These are phyloP conservation scores for Aspergillus quadricinctus DNA, from an alignment of 2,329 filamentous ascomycete genomes.

Conservation along the genomic window DNA sequence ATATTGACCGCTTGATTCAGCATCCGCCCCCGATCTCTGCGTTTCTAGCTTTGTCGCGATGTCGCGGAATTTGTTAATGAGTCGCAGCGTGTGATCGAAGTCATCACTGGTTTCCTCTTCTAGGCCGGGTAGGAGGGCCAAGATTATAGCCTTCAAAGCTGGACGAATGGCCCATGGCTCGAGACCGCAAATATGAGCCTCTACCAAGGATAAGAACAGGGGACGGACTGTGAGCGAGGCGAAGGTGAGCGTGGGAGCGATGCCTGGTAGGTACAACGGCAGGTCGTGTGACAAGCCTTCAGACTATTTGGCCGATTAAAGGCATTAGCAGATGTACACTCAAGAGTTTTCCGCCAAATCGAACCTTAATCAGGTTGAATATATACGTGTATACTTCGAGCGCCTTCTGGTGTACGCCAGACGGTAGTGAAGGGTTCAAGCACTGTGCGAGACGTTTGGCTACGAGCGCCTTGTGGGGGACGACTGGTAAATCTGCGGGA, in stretches of 20 bases:
- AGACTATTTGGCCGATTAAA: conserved; percentile 35
- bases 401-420: conserved; percentile 95
- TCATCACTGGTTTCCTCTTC: conserved; percentile 98
- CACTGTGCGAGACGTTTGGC: conserved; percentile 93
- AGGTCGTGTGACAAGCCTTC: conserved; percentile 78
- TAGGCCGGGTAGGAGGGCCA: conserved; percentile 83
- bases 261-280: conserved; percentile 80
- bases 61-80: conserved; percentile 73
- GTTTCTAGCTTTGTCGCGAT: conserved; percentile 52
- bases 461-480: conserved; percentile 78
- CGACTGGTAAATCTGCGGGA: conserved; percentile 63
- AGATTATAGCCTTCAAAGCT: conserved; percentile 81
- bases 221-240: conserved; percentile 88
- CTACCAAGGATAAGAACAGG: conserved; percentile 77
- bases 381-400: conserved; percentile 90
- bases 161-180: conserved; percentile 70
- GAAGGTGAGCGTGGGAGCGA: conserved; percentile 86
- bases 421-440: conserved; percentile 85
- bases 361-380: conserved; percentile 75
- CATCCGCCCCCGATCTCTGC: conserved; percentile 46
- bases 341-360: conserved; percentile 11
- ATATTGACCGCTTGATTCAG: conserved; percentile 67
- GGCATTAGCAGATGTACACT: conserved; percentile 9
- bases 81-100: conserved; percentile 78
- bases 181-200: conserved; percentile 71